These are phyloP conservation scores for Naganishia albida DNA, from an alignment of 1,284 basidiomycete genomes.

Conservation along the genomic window DNA sequence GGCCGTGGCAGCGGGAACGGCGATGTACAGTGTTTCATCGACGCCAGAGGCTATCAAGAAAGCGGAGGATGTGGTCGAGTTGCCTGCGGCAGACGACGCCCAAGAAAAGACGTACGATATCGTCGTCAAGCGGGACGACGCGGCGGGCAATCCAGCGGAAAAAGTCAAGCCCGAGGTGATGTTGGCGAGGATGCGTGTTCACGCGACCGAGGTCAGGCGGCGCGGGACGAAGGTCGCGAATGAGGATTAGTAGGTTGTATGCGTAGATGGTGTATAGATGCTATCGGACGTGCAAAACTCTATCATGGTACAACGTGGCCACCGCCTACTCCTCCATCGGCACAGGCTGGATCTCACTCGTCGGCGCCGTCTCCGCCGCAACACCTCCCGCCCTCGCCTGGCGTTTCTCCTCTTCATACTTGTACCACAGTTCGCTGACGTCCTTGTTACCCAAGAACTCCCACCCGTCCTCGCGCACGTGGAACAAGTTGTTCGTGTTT, in stretches of 20 bases:
- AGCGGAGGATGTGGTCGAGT: neutral
- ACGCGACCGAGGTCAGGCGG: conserved; percentile 15
- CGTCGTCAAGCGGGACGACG: conserved; percentile 25
- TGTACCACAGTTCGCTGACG: conserved; percentile 54
- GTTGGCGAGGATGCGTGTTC: conserved; percentile 17
- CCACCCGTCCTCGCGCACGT: conserved; percentile 94
- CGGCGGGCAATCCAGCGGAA: conserved; percentile 20
- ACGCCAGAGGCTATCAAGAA: neutral
- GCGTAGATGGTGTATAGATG: conserved; percentile 1
- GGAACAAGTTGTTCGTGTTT: conserved; percentile 93
- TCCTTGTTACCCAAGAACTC: conserved; percentile 67
- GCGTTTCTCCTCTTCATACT: conserved; percentile 54
- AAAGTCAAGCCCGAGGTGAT: conserved; percentile 23
- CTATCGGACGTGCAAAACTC: neutral
- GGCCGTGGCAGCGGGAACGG: conserved; percentile 9
- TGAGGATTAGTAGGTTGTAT: conserved; percentile 7
- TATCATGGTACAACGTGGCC: conserved; percentile 11
- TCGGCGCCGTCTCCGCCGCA: conserved; percentile 42
- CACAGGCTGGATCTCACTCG: conserved; percentile 35
- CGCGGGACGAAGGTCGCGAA: neutral
- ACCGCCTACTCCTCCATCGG: conserved; percentile 28
- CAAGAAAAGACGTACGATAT: conserved; percentile 17
- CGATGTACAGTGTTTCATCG: conserved; percentile 14
- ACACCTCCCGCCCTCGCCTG: conserved; percentile 37
- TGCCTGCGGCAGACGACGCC: conserved; percentile 2